Base-by-base conservation (phyloP, 2,329 filamentous ascomycete species). In the Fusarium miscanthi region DNA sequence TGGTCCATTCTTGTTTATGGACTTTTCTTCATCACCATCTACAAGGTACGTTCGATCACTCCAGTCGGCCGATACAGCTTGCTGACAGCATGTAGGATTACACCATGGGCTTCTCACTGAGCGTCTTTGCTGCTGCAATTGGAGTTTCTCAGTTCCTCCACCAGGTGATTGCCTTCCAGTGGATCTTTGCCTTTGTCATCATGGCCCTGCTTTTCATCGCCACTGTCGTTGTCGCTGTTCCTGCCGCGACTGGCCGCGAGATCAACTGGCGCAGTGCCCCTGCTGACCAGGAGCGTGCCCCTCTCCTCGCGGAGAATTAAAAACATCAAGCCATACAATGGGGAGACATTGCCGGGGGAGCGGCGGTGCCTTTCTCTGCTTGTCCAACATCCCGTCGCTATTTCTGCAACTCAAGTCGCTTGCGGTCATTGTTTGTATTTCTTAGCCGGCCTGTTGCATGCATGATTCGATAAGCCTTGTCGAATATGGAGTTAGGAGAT, bases 111-210 rank as follows among this genome's bases (percentile, higher is more conserved):
- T 94, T 96, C 80, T 90, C 89, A 59, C 86, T 97, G 76, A 92
- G 90, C 74, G 87, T 94, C 48, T 84, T 97, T 51, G 84, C 90
- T 3, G 90, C 94, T 9, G 89, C 94, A 23, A 89, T 97, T 45
- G 94, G 93, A 17, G 89, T 96, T 21, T 88, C 90, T 19, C 94
- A 97, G 81, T 91, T 97, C 83, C 84, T 90, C 56, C 87, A 88
- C 77, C 90, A 94, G 80, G 82, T 91, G 66, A 86, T 97, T 74
- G 93, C 93, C 11, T 86, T 97, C 72, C 94, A 97, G 84, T 97
- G 94, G 94, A 95, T 97, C 82, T 97, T 97, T 80, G 93, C 94
- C 38, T 96, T 97, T 78, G 86, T 90, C 70, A 94, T 97, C 80
- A 94, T 95, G 87, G 89, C 86, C 2, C 80, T 93, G 31, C 88